Base-by-base conservation (phyloP, 2,329 filamentous ascomycete genomes). In the Hymenoscyphus fraxineus region DNA sequence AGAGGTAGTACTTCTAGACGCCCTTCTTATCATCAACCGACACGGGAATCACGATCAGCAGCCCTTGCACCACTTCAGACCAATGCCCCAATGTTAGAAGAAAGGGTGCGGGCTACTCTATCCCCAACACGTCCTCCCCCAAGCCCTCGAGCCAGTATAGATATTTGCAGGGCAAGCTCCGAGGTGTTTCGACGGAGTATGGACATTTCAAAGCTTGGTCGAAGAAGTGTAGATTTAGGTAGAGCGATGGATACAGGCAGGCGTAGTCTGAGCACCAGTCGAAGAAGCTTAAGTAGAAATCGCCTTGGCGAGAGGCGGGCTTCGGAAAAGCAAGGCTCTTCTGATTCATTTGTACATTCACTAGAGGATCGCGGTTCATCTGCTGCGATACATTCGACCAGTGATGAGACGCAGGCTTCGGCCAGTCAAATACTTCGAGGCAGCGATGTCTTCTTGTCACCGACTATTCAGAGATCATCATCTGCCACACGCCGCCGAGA, bases 361-460 rank as follows among this genome's bases (percentile, higher is more conserved):
- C 71, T 88, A 66, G 91, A 91, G 61, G 90, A 89, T 56, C 89
- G 87, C 0, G 92, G 88, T 5, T 86, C 90, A 63, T 93, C 90
- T 0, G 91, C 87, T 2, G 80, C 88, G 39, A 82, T 89, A 1
- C 82, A 87, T 3, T 91, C 90, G 3, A 88, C 86, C 0, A 85
- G 84, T 62, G 90, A 93, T 54, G 91, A 93, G 64, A 85, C 82
- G n/a, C 82, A 82, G 63, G 88, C 89, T 58, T 96, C 93, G 3
- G 94, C 91, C 2, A 98, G 94, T 74, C 93, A 97, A 76, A 97
- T 98, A 44, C 79, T 99, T 9, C 85, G 86, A 61, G 87, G 91
- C 40, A 97, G 93, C 70, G 92, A 95, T 70, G 90, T 97, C 9
- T 98, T 99, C 72, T 88, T 90, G 69, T 88, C 88, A 32, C 92